phyloP scores from a whole-genome alignment of 2,329 filamentous ascomycete genomes.

The Aspergillus luchuensis region DNA sequence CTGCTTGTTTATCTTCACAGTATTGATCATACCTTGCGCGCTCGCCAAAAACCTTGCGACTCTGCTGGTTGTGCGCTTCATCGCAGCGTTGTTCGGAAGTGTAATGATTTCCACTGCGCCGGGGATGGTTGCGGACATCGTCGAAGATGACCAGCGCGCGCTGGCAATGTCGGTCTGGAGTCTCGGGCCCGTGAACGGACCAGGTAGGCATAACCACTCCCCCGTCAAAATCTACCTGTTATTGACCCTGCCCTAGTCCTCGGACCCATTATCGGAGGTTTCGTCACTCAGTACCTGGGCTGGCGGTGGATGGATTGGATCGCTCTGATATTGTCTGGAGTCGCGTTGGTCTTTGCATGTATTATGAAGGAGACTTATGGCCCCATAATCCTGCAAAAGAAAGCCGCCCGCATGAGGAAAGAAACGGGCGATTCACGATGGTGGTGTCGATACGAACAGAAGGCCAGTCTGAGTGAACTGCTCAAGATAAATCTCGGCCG shows the following conservation, averaged over 20 bases:
- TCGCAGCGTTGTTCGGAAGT: conserved; percentile 72
- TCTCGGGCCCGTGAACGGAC: conserved; percentile 82
- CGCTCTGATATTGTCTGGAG: conserved; percentile 69
- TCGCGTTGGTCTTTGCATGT: conserved; percentile 60
- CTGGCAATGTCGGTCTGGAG: conserved; percentile 82
- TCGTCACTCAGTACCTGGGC: conserved; percentile 68
- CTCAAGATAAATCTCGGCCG: conserved; percentile 75
- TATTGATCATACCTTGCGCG: conserved; percentile 72
- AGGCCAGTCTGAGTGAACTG: conserved; percentile 63
- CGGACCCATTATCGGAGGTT: conserved; percentile 77
- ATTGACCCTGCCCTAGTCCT: conserved; percentile 39
- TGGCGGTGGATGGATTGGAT: conserved; percentile 92
- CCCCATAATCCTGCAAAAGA: conserved; percentile 68
- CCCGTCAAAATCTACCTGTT: background rate
- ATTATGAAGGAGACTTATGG: conserved; percentile 75
- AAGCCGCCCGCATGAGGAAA: conserved; percentile 65
- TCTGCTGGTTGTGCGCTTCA: conserved; percentile 72
- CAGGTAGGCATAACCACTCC: conserved; percentile 32
- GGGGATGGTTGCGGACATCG: conserved; percentile 79
- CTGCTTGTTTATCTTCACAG: conserved; percentile 64
- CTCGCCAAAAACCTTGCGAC: conserved; percentile 67
- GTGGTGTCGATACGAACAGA: conserved; percentile 80
- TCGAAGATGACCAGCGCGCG: conserved; percentile 76
- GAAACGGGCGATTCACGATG: conserved; percentile 71
- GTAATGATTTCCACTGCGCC: conserved; percentile 83